Evolutionary conservation across 2,329 filamentous ascomycete species (phyloP).

Genomic region (Chaetomium globosum): DNA sequence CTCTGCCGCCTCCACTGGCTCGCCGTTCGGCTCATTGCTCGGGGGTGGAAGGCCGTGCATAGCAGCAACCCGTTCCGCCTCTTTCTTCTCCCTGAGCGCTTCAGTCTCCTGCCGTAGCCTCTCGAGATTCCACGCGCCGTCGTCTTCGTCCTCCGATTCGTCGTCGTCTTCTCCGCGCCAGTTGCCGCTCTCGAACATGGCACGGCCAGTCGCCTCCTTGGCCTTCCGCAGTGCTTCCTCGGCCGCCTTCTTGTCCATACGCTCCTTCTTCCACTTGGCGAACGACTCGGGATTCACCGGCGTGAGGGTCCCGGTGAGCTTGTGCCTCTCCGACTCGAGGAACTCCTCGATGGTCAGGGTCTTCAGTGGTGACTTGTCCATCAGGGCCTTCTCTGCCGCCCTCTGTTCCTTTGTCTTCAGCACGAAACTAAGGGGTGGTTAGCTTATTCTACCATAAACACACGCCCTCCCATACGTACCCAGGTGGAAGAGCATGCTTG

Average conservation of each 20-base stretch:
- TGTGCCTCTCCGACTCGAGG: slow-evolving; percentile 92
- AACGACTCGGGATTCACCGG: slow-evolving; percentile 92
- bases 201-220: slow-evolving; percentile 93
- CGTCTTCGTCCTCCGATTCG: slow-evolving; percentile 58
- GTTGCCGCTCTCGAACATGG: slow-evolving; percentile 94
- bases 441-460: slow-evolving; percentile 14
- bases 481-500: slow-evolving; percentile 89
- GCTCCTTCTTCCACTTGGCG: slow-evolving; percentile 95
- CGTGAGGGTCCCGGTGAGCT: slow-evolving; percentile 86
- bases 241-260: slow-evolving; percentile 91
- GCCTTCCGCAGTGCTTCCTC: slow-evolving; percentile 87
- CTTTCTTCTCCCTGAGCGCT: slow-evolving; percentile 69
- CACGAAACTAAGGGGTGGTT: slow-evolving; percentile 68
- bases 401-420: slow-evolving; percentile 97
- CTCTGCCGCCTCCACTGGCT: slow-evolving; percentile 12
- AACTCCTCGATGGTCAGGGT: slow-evolving; percentile 97
- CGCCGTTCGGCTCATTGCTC: slow-evolving; percentile 29
- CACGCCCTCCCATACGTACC: slow-evolving; percentile 60
- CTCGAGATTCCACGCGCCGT: slow-evolving; percentile 74
- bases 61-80: slow-evolving; percentile 66
- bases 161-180: slow-evolving; percentile 72
- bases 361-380: slow-evolving; percentile 94
- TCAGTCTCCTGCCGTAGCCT: slow-evolving; percentile 85
- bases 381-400: slow-evolving; percentile 88
- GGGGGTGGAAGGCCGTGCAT: slow-evolving; percentile 39